Evolutionary conservation across 352 stramenopile species (phyloP).

Genomic region (Globisporangium heterothallicum): DNA sequence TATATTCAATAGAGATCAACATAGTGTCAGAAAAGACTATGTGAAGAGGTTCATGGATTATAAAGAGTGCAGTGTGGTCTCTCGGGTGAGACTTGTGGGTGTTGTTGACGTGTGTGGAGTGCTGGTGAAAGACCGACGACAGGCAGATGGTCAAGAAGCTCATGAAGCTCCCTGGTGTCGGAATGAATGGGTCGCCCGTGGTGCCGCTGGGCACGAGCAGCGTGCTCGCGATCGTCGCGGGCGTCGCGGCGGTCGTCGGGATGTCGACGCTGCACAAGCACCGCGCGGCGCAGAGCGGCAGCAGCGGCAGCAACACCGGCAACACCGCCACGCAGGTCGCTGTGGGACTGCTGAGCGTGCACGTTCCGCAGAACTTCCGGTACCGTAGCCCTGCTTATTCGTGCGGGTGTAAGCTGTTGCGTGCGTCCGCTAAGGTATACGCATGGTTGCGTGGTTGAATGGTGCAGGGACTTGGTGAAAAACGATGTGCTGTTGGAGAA

Average conservation of each 20-base stretch:
- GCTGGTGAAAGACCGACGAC: too few relatives aligned
- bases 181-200: conserved; percentile 16
- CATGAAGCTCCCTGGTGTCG: conserved; percentile 29
- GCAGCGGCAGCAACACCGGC: neutral
- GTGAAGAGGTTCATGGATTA: too few relatives aligned
- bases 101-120: too few relatives aligned
- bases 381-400: conserved; percentile 5
- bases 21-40: too few relatives aligned
- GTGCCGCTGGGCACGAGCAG: conserved; percentile 28
- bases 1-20: too few relatives aligned
- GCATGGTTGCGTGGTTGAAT: too few relatives aligned
- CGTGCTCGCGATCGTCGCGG: conserved; percentile 31
- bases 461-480: conserved; percentile 41
- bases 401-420: neutral
- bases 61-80: too few relatives aligned
- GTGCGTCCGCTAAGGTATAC: too few relatives aligned
- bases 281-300: neutral
- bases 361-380: conserved; percentile 54
- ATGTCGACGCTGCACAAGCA: conserved; percentile 42
- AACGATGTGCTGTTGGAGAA: conserved; percentile 79
- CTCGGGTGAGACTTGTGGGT: too few relatives aligned
- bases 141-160: conserved; percentile 35
- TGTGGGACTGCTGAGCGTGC: conserved; percentile 45
- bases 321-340: conserved; percentile 17
- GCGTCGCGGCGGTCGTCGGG: conserved; percentile 38